Evolutionary conservation across 1,139 yeast species (phyloP), one percentile per base, ranked within the genome.

Genomic region (Entelexis sorbosivorans): DNA sequence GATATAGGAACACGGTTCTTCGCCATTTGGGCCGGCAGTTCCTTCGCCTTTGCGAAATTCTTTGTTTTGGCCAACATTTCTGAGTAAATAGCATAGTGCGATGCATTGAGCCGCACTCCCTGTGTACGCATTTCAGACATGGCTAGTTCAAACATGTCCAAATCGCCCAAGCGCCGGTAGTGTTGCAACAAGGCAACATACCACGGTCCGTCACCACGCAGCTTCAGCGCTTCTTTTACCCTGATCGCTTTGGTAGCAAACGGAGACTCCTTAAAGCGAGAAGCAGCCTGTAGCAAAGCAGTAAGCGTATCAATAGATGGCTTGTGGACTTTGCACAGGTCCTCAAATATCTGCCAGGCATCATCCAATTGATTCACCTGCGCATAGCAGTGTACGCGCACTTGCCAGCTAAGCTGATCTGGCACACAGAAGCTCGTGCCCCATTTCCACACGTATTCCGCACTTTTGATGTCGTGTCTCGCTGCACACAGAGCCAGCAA

Each of bases 401-500:
- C 58, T 42, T 61, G 64, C 57, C 61, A 64, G 32, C 60, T 49
- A 5, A 49, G 54, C 14, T 36, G 44, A 44, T 65, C 68, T 1
- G 67, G 68, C 28, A 52, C 45, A 20, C 63, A 46, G 13, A 57
- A 38, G 22, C 42, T 38, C n/a, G 50, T 44, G 19, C 61, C 60
- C 66, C 66, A 64, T n/a, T 56, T 32, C 51, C 64, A 64, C 6
- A 68, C 48, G 13, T 54, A 54, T 31, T 59, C 58, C 1, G 67
- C 69, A 17, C 63, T 54, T 13, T 51, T 53, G 13, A 53, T 32
- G 48, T 68, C 70, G 20, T 66, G 60, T 7, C 64, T 51, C 31
- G 56, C 54, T 5, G 68, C 59, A 48, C 69, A 69, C 2, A 62
- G 56, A 5, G 67, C 55, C 32, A 68, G 49, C 31, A 68, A 45